Evolutionary conservation across 768 basidiomycete species (phyloP), one percentile per base, ranked within the genome.

Genomic region (Tylopilus intermedius): DNA sequence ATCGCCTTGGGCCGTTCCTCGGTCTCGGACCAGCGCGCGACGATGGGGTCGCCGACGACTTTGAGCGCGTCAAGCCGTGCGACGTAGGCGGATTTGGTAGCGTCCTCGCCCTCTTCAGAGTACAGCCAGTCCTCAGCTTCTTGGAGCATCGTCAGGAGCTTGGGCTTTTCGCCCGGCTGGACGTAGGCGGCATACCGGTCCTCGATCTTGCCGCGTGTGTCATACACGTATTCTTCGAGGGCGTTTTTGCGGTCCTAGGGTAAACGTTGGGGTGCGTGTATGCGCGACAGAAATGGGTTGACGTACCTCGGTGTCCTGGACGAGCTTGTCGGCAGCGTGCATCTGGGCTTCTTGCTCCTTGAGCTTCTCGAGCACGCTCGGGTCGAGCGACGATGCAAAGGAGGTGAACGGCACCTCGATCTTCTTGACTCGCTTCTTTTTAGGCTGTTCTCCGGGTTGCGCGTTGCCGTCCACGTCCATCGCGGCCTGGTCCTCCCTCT

Each of bases 161-260:
- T 81, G 56, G 80, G 69, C 75, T 94, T 94, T 74, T 98, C 95
- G 11, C 74, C 68, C 0, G 83, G 45, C 64, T 86, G 79, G 48
- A 88, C 88, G 71, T 77, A 98, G 11, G 81, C 45, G 15, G 85
- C 84, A 64, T 90, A 96, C 47, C 88, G 83, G 44, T 87, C 90
- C 35, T 97, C 94, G 55, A 99, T 81, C 75, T 96, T 95, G 71
- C 82, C 76, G 37, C 94, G 89, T 64, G 80, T 93, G 70, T 98
- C 95, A 73, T 97, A 97, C 53, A 98, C 88, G 75, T 95, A 97
- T 74, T 98, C 96, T 74, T 99, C 95, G 13, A 99, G 84, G 4
- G 94, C 94, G 67, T 99, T 99, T 76, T 97, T 99, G 71, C 90
- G 85, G 72, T 98, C 90, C 92, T 95, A 14, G 30, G n/a, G 3